Base-by-base conservation (phyloP, 805 yeast species). In the Metschnikowia matae region DNA sequence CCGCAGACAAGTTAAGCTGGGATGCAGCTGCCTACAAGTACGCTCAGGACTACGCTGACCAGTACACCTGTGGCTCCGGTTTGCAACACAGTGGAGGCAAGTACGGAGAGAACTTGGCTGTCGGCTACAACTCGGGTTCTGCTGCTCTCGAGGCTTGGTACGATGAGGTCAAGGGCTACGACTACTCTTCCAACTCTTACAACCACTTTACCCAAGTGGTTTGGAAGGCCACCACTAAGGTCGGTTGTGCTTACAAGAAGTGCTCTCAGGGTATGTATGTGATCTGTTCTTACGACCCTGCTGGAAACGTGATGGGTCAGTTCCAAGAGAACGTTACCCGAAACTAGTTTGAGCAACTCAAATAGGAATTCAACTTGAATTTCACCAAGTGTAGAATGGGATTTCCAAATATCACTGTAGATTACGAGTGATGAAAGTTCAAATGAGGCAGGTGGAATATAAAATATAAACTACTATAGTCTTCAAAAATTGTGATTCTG, bases 131-230 rank as follows among this genome's bases (percentile, higher is more conserved):
- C 40, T 64, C 69, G 48, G 73, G 50, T 14, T 44, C 44, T 2
- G 53, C 52, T 42, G 57, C 61, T n/a, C 48, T 58, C 26, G 46
- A 54, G 15, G 61, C 55, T 15, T 58, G 61, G 61, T 58, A 58
- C 51, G 37, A 49, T 18, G 61, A 58, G 48, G 57, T 54, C n/a
- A 31, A 15, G 7, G 37, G 23, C 40, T 58, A 56, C 49, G 53
- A 54, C 46, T 58, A 54, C 54, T 23, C 46, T 18, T 47, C 51
- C 20, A 34, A 31, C 26, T 49, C 38, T 15, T 49, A 69, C 49
- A 67, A 71, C 57, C 96, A 89, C 67, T 89, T 87, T 69, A 86
- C 95, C 18, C 94, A 87, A 65, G 71, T 88, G 42, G 80, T 88
- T 32, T 88, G 96, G 96, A 77, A 74, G 55, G 65, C 70, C 26